These are phyloP conservation scores for Saccharomycopsis lassenensis DNA, from an alignment of 805 yeast species.

Conservation along the genomic window DNA sequence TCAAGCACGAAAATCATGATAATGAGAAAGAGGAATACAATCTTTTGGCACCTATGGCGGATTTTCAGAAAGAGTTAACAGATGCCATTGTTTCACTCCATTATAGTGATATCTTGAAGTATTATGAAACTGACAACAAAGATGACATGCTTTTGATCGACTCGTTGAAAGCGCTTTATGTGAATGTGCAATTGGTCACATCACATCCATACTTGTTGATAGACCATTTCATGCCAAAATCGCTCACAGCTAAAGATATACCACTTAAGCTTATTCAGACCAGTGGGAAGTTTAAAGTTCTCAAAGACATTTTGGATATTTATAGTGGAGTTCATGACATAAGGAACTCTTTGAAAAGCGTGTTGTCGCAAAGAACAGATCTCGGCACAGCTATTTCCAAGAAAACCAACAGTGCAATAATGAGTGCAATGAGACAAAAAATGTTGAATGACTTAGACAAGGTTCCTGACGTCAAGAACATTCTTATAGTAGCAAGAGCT, in stretches of 20 bases:
- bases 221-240: conserved; percentile 77
- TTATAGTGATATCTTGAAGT: conserved; percentile 81
- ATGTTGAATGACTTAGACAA: conserved; percentile 3
- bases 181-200: conserved; percentile 69
- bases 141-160: conserved; percentile 53
- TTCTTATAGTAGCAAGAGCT: conserved; percentile 63
- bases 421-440: conserved; percentile 7
- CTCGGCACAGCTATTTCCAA: conserved; percentile 18
- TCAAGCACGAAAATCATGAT: conserved; percentile 22
- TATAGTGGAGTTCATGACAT: conserved; percentile 27
- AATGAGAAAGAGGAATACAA: conserved; percentile 49
- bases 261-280: conserved; percentile 63
- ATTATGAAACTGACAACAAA: conserved; percentile 49
- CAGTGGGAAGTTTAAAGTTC: conserved; percentile 72
- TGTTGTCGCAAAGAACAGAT: neutral
- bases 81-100: conserved; percentile 89
- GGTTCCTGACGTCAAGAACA: conserved; percentile 28
- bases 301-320: conserved; percentile 52
- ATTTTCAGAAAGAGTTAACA: conserved; percentile 77
- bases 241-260: conserved; percentile 57
- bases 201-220: conserved; percentile 84
- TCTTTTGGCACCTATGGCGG: conserved; percentile 74
- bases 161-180: conserved; percentile 62
- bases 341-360: conserved; percentile 16
- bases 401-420: conserved; percentile 9